Conservation (phyloP, 345 rosid genomes). For the Hibiscus tridactylites region DNA sequence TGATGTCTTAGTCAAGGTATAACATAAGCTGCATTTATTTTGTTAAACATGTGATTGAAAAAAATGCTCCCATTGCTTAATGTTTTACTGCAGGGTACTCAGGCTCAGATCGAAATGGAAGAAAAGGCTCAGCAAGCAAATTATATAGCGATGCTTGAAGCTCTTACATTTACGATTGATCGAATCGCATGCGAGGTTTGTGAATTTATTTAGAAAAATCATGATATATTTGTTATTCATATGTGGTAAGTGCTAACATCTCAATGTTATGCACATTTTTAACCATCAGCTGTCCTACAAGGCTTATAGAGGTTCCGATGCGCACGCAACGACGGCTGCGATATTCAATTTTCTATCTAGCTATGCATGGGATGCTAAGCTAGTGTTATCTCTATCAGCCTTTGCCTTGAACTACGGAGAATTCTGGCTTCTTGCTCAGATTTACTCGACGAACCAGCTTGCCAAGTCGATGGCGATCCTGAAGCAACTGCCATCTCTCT, state of each 20-base stretch:
- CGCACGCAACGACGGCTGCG: conserved; percentile 45
- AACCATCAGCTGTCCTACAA: conserved; percentile 47
- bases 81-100: conserved; percentile 15
- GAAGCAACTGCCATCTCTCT: conserved; percentile 39
- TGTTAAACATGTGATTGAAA: background rate
- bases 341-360: conserved; percentile 42
- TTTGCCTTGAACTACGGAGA: conserved; percentile 71
- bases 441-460: conserved; percentile 50
- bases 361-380: conserved; percentile 66
- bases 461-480: conserved; percentile 67
- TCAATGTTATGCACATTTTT: background rate
- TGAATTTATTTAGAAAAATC: background rate
- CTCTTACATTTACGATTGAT: conserved; percentile 37
- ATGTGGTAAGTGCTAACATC: background rate
- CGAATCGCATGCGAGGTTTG: conserved; percentile 50
- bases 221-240: background rate
- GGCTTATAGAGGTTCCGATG: conserved; percentile 49
- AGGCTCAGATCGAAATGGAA: conserved; percentile 23
- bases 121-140: conserved; percentile 31
- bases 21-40: background rate
- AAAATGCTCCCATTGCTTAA: background rate
- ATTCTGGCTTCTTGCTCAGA: conserved; percentile 68
- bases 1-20: background rate
- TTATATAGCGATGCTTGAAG: conserved; percentile 33
- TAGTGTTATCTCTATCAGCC: conserved; percentile 58